These are phyloP conservation scores for Cyamopsis tetragonoloba DNA, from an alignment of 306 rosid genomes.

Conservation along the genomic window DNA sequence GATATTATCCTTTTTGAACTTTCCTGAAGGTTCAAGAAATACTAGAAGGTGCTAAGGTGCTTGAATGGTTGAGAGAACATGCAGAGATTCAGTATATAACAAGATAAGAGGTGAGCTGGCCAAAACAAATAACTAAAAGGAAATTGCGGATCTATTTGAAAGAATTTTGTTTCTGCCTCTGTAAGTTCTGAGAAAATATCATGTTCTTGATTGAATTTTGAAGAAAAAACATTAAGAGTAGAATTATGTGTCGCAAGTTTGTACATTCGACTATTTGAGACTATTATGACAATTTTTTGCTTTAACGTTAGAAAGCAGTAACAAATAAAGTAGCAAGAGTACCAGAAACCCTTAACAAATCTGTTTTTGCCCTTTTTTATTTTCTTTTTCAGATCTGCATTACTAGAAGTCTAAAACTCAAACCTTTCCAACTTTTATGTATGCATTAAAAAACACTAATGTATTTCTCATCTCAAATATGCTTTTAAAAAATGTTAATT, in stretches of 20 bases:
- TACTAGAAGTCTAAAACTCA: background rate
- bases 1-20: conserved; percentile 1
- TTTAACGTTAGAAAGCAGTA: background rate
- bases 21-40: conserved; percentile 84
- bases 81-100: conserved; percentile 68
- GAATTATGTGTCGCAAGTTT: background rate
- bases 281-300: background rate
- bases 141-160: conserved; percentile 12
- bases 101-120: conserved; percentile 29
- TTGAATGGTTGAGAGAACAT: conserved; percentile 91
- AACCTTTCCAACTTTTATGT: background rate
- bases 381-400: background rate
- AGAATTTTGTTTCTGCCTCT: conserved; percentile 32
- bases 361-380: background rate
- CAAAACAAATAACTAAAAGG: conserved; percentile 11
- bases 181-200: conserved; percentile 18
- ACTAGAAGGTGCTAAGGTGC: conserved; percentile 96
- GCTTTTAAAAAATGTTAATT: conserved; percentile 3
- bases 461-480: background rate
- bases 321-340: background rate
- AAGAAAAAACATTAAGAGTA: conserved; percentile 7
- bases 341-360: background rate
- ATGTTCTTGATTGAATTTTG: conserved; percentile 25
- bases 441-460: background rate
- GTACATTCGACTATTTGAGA: background rate